Conservation (phyloP, 768 basidiomycete species). For the Phlebiopsis flavidoalba region DNA sequence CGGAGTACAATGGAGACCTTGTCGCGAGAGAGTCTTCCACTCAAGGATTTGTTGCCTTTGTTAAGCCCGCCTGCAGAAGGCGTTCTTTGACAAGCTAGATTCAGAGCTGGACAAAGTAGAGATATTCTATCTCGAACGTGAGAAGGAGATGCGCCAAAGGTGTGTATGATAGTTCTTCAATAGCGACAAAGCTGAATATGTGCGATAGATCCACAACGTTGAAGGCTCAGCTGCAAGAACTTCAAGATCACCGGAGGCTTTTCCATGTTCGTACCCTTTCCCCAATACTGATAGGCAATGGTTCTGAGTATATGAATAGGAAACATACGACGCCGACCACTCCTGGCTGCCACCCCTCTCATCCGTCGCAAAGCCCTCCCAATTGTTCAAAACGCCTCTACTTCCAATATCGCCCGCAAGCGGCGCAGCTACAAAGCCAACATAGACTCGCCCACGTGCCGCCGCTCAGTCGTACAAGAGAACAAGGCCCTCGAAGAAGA, state of each 20-base stretch:
- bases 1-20: slow-evolving; percentile 7
- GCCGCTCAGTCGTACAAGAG: neutral
- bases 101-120: slow-evolving; percentile 81
- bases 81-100: slow-evolving; percentile 78
- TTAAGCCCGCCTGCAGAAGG: slow-evolving; percentile 56
- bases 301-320: neutral
- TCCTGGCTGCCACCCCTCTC: slow-evolving; percentile 5
- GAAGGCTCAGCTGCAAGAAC: slow-evolving; percentile 66
- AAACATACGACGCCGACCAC: neutral
- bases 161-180: slow-evolving; percentile 5
- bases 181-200: slow-evolving; percentile 3
- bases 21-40: slow-evolving; percentile 17
- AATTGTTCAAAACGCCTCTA: neutral
- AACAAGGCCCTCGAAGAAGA: slow-evolving; percentile 4
- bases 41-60: slow-evolving; percentile 38
- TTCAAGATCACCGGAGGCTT: slow-evolving; percentile 60
- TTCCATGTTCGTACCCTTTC: slow-evolving; percentile 41
- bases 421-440: slow-evolving; percentile 6
- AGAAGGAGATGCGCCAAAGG: slow-evolving; percentile 48
- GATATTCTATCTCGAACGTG: slow-evolving; percentile 71
- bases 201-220: slow-evolving; percentile 32
- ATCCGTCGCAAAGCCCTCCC: slow-evolving; percentile 3
- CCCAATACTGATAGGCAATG: too few species aligned
- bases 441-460: neutral
- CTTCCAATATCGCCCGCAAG: neutral